Evolutionary conservation across 2,329 filamentous ascomycete genomes (phyloP).

Genomic region (Cladosporium austrohemisphaericum): DNA sequence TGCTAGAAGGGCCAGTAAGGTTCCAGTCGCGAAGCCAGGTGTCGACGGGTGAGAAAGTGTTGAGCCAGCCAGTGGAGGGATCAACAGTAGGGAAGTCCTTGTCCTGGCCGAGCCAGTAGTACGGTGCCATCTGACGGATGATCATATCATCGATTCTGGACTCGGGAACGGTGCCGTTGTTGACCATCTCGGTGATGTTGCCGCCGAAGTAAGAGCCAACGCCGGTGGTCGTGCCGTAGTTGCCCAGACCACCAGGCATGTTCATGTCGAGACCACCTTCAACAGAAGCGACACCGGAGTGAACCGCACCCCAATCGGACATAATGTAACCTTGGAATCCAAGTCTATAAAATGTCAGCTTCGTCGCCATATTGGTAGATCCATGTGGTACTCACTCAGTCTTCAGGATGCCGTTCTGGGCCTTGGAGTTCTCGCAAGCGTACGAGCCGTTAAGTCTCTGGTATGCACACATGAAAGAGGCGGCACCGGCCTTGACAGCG

Average conservation of each 20-base stretch:
- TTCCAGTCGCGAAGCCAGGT: conserved; percentile 45
- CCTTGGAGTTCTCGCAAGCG: conserved; percentile 57
- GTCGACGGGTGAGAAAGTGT: conserved; percentile 50
- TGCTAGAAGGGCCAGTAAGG: conserved; percentile 48
- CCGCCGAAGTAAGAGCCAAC: conserved; percentile 23
- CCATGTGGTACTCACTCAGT: conserved; percentile 63
- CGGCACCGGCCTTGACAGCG: conserved; percentile 20
- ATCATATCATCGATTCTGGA: conserved; percentile 59
- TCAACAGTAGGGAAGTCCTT: conserved; percentile 33
- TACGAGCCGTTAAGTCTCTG: conserved; percentile 61
- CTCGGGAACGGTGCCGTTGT: conserved; percentile 49
- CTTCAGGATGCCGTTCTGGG: conserved; percentile 66
- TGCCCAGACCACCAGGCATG: conserved; percentile 22
- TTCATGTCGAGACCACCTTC: conserved; percentile 61
- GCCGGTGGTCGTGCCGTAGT: conserved; percentile 21
- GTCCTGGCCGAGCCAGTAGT: conserved; percentile 38
- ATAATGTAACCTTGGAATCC: conserved; percentile 58
- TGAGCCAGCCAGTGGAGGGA: conserved; percentile 45
- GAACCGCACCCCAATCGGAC: conserved; percentile 61
- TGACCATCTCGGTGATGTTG: conserved; percentile 48
- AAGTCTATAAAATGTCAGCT: conserved; percentile 24
- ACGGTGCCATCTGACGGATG: conserved; percentile 46
- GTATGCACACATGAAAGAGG: conserved; percentile 31
- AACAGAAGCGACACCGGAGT: conserved; percentile 56
- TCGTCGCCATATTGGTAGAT: not conserved